These are phyloP conservation scores for Schizochytrium sp. DNA, from an alignment of 108 stramenopile genomes.

Conservation along the genomic window DNA sequence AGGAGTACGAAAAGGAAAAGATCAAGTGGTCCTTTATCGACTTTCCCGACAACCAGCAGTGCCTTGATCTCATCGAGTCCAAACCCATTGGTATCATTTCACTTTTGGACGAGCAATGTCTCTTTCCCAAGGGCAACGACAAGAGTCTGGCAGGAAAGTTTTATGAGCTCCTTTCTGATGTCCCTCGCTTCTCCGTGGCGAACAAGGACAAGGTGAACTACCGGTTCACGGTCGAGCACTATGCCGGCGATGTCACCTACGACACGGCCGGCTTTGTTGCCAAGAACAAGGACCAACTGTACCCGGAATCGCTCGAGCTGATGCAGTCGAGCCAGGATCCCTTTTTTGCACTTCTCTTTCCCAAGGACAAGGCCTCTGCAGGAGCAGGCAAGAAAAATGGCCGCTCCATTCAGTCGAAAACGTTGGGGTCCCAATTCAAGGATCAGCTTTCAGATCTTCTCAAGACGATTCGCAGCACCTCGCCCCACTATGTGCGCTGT, in stretches of 20 bases:
- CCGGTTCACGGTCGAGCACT: conserved; percentile 77
- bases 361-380: neutral
- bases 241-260: conserved; percentile 90
- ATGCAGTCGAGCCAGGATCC: conserved; percentile 68
- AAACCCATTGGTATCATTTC: conserved; percentile 41
- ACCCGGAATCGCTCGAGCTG: conserved; percentile 71
- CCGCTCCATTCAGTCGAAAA: neutral
- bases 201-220: conserved; percentile 60
- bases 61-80: conserved; percentile 84
- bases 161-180: conserved; percentile 47
- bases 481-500: conserved; percentile 98
- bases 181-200: conserved; percentile 49
- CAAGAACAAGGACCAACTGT: conserved; percentile 93
- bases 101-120: conserved; percentile 51
- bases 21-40: conserved; percentile 61
- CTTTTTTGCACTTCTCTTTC: conserved; percentile 68
- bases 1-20: conserved; percentile 66
- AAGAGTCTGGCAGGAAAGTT: conserved; percentile 27
- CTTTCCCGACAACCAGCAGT: conserved; percentile 92
- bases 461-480: conserved; percentile 76
- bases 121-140: conserved; percentile 47
- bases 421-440: conserved; percentile 86
- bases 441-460: conserved; percentile 41
- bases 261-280: conserved; percentile 85
- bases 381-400: neutral